Evolutionary conservation across 768 basidiomycete genomes (phyloP).

Genomic region (Tylopilus sp.): DNA sequence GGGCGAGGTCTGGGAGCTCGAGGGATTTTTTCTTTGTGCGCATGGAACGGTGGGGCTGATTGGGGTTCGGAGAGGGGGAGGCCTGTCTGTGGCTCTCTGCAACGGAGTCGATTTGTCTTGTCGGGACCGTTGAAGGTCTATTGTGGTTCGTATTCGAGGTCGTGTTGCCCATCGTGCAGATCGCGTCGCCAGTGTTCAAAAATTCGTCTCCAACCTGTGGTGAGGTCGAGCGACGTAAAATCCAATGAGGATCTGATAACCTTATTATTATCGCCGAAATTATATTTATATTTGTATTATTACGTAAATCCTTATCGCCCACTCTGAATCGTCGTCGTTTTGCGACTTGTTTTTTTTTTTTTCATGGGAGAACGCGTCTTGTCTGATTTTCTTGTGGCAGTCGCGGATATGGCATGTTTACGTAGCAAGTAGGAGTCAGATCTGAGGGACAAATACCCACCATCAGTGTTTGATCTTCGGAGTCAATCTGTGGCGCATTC

Average conservation of each 20-base stretch:
- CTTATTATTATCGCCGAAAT: conserved; percentile 16
- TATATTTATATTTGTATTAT: conserved; percentile 2
- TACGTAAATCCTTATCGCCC: conserved; percentile 7
- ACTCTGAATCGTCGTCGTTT: background rate
- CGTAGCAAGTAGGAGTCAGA: background rate
- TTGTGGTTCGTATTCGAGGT: conserved; percentile 30
- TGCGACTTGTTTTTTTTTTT: too few relatives aligned
- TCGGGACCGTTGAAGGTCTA: conserved; percentile 23
- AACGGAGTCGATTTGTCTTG: conserved; percentile 30
- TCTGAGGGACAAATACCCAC: conserved; percentile 9
- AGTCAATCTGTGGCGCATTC: background rate
- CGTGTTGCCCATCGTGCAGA: conserved; percentile 32
- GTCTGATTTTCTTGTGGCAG: background rate
- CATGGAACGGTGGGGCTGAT: conserved; percentile 55
- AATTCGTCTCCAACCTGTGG: conserved; percentile 12
- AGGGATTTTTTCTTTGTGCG: conserved; percentile 69
- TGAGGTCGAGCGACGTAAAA: conserved; percentile 32
- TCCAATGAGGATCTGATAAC: conserved; percentile 29
- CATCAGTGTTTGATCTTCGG: conserved; percentile 8
- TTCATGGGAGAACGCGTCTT: too few relatives aligned
- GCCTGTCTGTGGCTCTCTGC: conserved; percentile 13
- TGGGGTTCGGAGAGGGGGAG: conserved; percentile 38
- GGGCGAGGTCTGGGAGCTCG: conserved; percentile 70
- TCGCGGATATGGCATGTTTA: background rate
- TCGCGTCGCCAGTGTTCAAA: conserved; percentile 17